These are phyloP conservation scores for Mariannaea sp. DNA, from an alignment of 2,329 filamentous ascomycete genomes.

Conservation along the genomic window DNA sequence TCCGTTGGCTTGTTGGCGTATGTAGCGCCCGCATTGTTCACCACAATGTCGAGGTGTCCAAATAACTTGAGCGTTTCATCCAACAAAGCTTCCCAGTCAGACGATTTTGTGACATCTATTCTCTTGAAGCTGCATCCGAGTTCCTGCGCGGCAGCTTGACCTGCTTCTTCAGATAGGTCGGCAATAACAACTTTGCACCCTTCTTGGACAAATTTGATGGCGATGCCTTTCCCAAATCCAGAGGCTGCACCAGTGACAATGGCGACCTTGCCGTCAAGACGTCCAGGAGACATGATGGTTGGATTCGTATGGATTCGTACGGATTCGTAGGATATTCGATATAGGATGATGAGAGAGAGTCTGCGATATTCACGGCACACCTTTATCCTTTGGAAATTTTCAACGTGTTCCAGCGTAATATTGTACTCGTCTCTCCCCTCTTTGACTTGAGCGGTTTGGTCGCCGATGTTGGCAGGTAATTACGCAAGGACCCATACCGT, in stretches of 20 bases:
- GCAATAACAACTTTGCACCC: constrained; percentile 66
- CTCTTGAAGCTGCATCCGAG: constrained; percentile 50
- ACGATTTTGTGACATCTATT: constrained; percentile 56
- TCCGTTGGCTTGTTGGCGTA: constrained; percentile 67
- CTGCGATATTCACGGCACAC: background rate
- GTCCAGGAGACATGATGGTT: constrained; percentile 33
- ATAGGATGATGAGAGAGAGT: background rate
- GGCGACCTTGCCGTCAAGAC: constrained; percentile 49
- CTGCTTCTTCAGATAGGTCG: constrained; percentile 61
- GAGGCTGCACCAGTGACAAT: constrained; percentile 60
- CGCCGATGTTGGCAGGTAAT: no score
- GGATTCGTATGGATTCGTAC: background rate
- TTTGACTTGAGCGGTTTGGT: no score
- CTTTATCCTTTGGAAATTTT: background rate
- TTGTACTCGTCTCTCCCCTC: no score
- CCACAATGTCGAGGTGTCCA: constrained; percentile 60
- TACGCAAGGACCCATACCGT: no score
- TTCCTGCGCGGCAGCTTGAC: constrained; percentile 51
- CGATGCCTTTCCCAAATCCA: constrained; percentile 68
- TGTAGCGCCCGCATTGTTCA: constrained; percentile 65
- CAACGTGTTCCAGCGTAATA: no score
- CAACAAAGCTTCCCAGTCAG: constrained; percentile 59
- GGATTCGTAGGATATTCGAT: no score
- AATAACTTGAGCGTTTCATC: constrained; percentile 50
- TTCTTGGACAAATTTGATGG: constrained; percentile 61